phyloP scores from a whole-genome alignment of 208 protist species.

The Leishmania amazonensis region DNA sequence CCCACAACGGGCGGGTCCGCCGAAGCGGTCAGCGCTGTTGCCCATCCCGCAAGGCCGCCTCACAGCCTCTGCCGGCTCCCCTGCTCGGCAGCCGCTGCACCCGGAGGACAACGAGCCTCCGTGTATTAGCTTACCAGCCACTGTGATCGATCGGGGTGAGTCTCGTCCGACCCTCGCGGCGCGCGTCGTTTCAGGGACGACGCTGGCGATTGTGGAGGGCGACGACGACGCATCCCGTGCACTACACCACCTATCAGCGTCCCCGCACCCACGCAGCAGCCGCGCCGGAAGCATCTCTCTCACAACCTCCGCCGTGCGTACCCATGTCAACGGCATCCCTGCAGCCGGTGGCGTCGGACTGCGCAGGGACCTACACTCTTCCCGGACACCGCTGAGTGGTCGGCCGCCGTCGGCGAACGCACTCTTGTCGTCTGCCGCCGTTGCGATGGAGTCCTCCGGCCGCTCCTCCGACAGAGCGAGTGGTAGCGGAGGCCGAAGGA shows the following conservation, averaged over 20 bases:
- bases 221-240: neutral
- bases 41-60: constrained; percentile 14
- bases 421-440: neutral
- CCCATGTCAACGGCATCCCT: neutral
- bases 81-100: neutral
- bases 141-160: constrained; percentile 13
- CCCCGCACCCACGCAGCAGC: neutral
- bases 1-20: neutral
- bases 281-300: neutral
- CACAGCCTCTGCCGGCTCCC: constrained; percentile 17
- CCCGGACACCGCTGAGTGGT: neutral
- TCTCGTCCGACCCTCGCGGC: constrained; percentile 9
- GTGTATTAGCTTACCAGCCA: neutral
- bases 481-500: neutral
- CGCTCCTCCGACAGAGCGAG: constrained; percentile 1
- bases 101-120: neutral
- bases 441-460: neutral
- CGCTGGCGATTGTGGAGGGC: neutral
- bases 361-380: neutral
- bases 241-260: neutral
- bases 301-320: neutral
- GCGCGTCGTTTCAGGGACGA: neutral
- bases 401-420: neutral
- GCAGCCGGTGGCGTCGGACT: no score
- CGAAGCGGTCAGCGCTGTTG: constrained; percentile 15